These are phyloP conservation scores for Spirogloea muscicola DNA, from an alignment of 139 green algal genomes.

Conservation along the genomic window DNA sequence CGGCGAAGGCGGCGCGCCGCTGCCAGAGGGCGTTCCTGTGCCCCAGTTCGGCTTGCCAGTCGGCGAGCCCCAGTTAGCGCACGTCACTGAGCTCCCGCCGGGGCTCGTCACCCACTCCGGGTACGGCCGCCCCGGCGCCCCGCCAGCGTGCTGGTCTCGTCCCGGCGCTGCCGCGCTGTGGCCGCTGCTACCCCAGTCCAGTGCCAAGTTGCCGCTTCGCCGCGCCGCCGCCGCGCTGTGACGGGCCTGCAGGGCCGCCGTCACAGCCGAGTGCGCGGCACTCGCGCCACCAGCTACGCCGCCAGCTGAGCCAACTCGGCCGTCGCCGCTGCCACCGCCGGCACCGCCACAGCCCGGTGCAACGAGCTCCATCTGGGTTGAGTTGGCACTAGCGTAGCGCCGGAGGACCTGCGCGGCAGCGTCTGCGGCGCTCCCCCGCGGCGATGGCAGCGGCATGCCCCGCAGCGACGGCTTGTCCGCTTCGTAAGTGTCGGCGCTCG, in stretches of 20 bases:
- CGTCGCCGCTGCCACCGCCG: not conserved
- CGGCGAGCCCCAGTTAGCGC: constrained; percentile 19
- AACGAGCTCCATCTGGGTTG: not conserved
- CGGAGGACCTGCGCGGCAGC: too few species aligned
- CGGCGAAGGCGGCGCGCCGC: too few species aligned
- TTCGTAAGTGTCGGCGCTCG: not conserved
- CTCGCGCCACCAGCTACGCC: too few species aligned
- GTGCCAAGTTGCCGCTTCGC: not conserved
- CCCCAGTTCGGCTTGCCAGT: constrained; percentile 32
- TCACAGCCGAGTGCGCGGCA: constrained; percentile 15
- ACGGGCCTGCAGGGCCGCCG: constrained; percentile 6
- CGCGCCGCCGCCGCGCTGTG: not conserved
- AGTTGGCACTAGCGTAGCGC: too few species aligned
- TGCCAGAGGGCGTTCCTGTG: too few species aligned
- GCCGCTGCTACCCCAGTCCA: too few species aligned
- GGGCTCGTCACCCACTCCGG: too few species aligned
- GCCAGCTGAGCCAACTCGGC: constrained; percentile 1
- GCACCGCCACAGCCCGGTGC: too few species aligned
- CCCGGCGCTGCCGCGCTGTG: not conserved
- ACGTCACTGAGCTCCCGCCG: too few species aligned
- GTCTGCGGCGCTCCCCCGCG: too few species aligned
- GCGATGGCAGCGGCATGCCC: not conserved
- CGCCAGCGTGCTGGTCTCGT: not conserved
- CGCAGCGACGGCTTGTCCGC: constrained; percentile 5
- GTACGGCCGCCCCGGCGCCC: not conserved